phyloP scores from a whole-genome alignment of 805 yeast genomes.

The Metschnikowia peoriensis region DNA sequence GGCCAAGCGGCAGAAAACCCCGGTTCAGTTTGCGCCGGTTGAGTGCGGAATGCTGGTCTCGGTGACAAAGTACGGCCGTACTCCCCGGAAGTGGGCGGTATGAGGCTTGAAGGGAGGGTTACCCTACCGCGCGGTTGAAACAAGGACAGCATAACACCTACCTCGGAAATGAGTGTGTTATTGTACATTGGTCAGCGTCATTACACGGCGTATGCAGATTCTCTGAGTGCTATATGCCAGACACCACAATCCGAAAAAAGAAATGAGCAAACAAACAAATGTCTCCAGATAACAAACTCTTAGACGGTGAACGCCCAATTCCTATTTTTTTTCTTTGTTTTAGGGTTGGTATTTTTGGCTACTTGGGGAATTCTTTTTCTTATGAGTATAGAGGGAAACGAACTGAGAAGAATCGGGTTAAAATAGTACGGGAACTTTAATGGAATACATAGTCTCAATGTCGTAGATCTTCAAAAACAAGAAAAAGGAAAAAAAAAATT shows the following conservation, averaged over 20 bases:
- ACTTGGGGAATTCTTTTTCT: too few relatives aligned
- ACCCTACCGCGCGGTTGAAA: neutral
- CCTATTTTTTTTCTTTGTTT: neutral
- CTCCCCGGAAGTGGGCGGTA: neutral
- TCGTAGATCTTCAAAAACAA: neutral
- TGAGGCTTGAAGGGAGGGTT: neutral
- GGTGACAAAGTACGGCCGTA: neutral
- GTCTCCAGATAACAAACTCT: slow-evolving; percentile 7
- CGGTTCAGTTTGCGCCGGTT: neutral
- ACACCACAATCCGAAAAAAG: slow-evolving; percentile 4
- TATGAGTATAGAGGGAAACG: too few relatives aligned
- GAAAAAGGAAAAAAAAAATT: neutral
- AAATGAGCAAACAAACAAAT: slow-evolving; percentile 1
- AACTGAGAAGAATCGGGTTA: neutral
- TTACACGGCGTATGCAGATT: slow-evolving; percentile 2
- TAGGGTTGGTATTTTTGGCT: too few relatives aligned
- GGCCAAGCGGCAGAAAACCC: neutral
- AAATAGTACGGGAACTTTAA: neutral
- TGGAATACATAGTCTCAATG: neutral
- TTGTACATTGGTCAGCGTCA: neutral
- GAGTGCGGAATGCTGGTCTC: neutral
- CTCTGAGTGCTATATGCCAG: neutral
- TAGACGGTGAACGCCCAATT: neutral
- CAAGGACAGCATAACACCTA: neutral
- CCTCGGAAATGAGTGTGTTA: slow-evolving; percentile 2